Evolutionary conservation across 164 flowering plant genomes (phyloP).

Genomic region (Vitis vinifera): DNA sequence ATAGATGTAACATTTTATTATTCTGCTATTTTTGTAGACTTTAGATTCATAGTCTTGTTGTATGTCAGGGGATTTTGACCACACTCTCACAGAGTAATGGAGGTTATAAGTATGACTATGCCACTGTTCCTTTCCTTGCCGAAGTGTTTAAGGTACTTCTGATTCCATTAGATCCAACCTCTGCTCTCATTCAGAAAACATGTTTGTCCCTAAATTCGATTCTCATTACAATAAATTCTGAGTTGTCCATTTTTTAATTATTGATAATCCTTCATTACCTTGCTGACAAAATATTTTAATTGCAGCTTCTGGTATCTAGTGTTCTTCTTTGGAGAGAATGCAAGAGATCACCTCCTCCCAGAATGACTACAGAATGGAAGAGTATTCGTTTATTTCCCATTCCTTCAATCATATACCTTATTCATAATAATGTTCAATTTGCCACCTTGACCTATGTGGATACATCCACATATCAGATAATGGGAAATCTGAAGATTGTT

Average conservation of each 20-base stretch:
- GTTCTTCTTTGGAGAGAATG: constrained; percentile 81
- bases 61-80: constrained; percentile 81
- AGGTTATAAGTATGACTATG: constrained; percentile 79
- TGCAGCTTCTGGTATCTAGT: constrained; percentile 82
- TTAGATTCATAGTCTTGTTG: neutral
- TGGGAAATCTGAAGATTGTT: constrained; percentile 96
- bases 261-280: too few species aligned
- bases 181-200: neutral
- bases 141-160: constrained; percentile 84
- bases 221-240: neutral
- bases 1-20: neutral
- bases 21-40: neutral
- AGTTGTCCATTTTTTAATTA: too few species aligned
- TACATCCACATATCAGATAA: constrained; percentile 95
- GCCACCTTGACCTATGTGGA: constrained; percentile 92
- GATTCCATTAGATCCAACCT: neutral
- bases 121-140: constrained; percentile 95
- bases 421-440: constrained; percentile 96
- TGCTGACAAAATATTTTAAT: neutral
- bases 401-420: constrained; percentile 85
- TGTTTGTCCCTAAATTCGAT: neutral
- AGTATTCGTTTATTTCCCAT: constrained; percentile 74
- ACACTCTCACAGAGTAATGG: constrained; percentile 88
- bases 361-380: constrained; percentile 94
- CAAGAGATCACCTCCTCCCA: constrained; percentile 47